phyloP scores from a whole-genome alignment of 768 basidiomycete species.

The Termitomyces sp. region DNA sequence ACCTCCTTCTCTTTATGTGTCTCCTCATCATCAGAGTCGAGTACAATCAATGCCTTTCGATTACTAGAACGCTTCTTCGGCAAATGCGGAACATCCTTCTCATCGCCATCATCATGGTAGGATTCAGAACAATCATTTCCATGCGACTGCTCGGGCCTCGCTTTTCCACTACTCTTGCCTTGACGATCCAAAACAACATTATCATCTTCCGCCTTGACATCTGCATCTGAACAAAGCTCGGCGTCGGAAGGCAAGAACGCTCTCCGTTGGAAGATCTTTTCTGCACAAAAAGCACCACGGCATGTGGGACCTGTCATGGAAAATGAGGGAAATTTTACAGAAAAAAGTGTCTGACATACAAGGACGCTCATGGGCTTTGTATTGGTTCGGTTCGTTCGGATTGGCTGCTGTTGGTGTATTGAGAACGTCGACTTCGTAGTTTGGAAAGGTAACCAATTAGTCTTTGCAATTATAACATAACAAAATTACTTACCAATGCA shows the following conservation, averaged over 20 bases:
- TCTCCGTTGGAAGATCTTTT: constrained; percentile 44
- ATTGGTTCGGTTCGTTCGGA: constrained; percentile 26
- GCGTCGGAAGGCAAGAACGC: constrained; percentile 59
- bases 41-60: constrained; percentile 30
- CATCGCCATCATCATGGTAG: constrained; percentile 35
- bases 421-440: constrained; percentile 34
- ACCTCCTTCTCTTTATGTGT: constrained; percentile 36
- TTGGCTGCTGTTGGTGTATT: constrained; percentile 29
- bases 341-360: constrained; percentile 30
- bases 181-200: constrained; percentile 1
- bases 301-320: constrained; percentile 50
- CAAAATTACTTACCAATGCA: constrained; percentile 40
- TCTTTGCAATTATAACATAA: neutral
- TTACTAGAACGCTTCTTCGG: constrained; percentile 33
- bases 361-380: constrained; percentile 39
- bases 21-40: constrained; percentile 42
- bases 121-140: constrained; percentile 4
- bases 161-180: constrained; percentile 20
- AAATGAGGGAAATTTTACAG: neutral
- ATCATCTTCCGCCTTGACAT: constrained; percentile 25
- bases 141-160: constrained; percentile 3
- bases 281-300: constrained; percentile 39
- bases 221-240: constrained; percentile 27
- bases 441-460: neutral
- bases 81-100: constrained; percentile 34